Base-by-base conservation (phyloP, 441 rosid genomes). In the Arabidopsis lyrata region DNA sequence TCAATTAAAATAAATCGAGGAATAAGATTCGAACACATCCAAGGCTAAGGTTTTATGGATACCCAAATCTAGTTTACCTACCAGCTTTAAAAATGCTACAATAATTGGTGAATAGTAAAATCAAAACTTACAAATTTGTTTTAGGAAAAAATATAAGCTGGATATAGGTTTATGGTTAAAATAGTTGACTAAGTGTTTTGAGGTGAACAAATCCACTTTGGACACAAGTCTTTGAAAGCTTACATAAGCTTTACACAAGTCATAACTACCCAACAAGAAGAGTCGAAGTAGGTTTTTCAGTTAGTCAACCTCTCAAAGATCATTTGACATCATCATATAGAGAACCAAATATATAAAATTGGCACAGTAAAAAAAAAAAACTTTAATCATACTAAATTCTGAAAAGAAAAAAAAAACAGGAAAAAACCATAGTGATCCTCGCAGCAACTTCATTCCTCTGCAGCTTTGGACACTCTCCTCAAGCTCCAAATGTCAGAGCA, bases 231-330 rank as follows among this genome's bases (percentile, higher is more conserved):
- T 64, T 70, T 56, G 61, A 70, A 70, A 64, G 48, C 72, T 76
- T 75, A 61, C 56, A 58, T 65, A 65, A 57, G 52, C 52, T 66
- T 66, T 22, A 68, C 70, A 69, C 36, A 63, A 76, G 80, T 76
- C 80, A 48, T 57, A 76, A 70, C 80, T 70, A 76, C 80, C 55
- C 80, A 76, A 70, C 67, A 39, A 63, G 24, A 76, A 64, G 69
- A 58, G 49, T 76, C 16, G 49, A 64, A 76, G 72, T 70, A 56
- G 76, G 56, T 76, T 63, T 76, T 76, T 70, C 80, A 57, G 76
- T 76, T 76, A 70, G 76, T 76, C 80, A 76, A 76, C 76, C 76
- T 63, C 60, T 76, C 71, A 70, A 4, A 53, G 5, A 63, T 70
- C 76, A 70, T 70, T 63, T 76, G 61, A 69, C 80, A 70, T 70